Evolutionary conservation across 179 eudicot genomes (phyloP), one percentile per base, ranked within the genome.

Genomic region (Corrigiola litoralis): DNA sequence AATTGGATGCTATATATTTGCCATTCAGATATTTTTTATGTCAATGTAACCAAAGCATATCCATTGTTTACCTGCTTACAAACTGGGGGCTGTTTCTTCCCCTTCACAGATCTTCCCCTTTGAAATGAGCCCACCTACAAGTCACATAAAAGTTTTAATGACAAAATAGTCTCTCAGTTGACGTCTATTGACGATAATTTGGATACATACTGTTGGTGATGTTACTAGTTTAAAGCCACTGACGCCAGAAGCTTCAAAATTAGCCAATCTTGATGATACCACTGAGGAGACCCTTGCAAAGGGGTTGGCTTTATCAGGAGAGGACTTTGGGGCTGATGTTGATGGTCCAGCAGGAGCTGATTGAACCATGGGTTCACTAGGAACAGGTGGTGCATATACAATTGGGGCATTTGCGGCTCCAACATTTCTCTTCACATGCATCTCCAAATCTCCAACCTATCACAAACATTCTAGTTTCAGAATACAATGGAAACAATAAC

Each of bases 21-120:
- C n/a, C n/a, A n/a, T n/a, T n/a, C n/a, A n/a, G n/a, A n/a, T n/a
- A n/a, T n/a, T n/a, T n/a, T n/a, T n/a, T n/a, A n/a, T n/a, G n/a
- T n/a, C n/a, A n/a, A n/a, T n/a, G n/a, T n/a, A n/a, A n/a, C n/a
- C n/a, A n/a, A n/a, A n/a, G n/a, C n/a, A n/a, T n/a, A n/a, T n/a
- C n/a, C n/a, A n/a, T n/a, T n/a, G n/a, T n/a, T 75, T 80, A 83
- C 98, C 96, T 86, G 89, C 80, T 86, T 86, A 69, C 92, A 83
- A n/a, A 76, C 74, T 65, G 86, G 87, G 74, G 94, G 89, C 33
- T 74, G 89, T 77, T 69, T 86, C 77, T 82, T 82, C 70, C 99
- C 97, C 72, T 86, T 94, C 10, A 77, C 66, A 13, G 83, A 84
- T 77, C 85, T 83, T 69, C 88, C 84, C 73, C 78, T 94, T 58